phyloP scores from a whole-genome alignment of 2,329 filamentous ascomycete species.

The Alternaria triticina region DNA sequence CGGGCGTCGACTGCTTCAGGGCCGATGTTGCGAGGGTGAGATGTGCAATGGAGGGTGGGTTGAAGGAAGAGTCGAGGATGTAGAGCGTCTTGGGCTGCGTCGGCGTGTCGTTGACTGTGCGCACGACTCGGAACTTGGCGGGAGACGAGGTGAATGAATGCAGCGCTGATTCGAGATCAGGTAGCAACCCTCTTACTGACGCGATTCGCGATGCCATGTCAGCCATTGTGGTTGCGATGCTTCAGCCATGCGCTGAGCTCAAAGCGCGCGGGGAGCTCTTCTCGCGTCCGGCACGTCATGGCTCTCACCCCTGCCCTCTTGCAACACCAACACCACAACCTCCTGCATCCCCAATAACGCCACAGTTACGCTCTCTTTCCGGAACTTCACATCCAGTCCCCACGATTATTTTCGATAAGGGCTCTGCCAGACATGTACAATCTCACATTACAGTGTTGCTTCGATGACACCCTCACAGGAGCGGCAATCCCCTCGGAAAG shows the following conservation, averaged over 20 bases:
- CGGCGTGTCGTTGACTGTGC: slow-evolving; percentile 40
- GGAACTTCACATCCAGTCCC: neutral
- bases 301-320: neutral
- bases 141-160: slow-evolving; percentile 41
- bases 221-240: slow-evolving; percentile 13
- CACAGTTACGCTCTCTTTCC: neutral
- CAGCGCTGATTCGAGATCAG: slow-evolving; percentile 43
- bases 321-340: neutral
- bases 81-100: slow-evolving; percentile 57
- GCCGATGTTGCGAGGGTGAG: slow-evolving; percentile 62
- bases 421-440: neutral
- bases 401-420: neutral
- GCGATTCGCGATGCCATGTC: slow-evolving; percentile 40
- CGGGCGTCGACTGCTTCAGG: slow-evolving; percentile 47
- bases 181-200: slow-evolving; percentile 34
- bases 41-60: slow-evolving; percentile 68
- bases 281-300: neutral
- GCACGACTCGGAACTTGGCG: slow-evolving; percentile 45
- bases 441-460: neutral
- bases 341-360: neutral
- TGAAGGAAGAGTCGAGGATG: slow-evolving; percentile 71
- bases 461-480: neutral
- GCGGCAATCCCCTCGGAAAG: neutral
- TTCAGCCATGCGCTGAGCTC: neutral
- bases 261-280: neutral